Conservation (phyloP, 2,329 filamentous ascomycete species). For the Calonectria naviculata region DNA sequence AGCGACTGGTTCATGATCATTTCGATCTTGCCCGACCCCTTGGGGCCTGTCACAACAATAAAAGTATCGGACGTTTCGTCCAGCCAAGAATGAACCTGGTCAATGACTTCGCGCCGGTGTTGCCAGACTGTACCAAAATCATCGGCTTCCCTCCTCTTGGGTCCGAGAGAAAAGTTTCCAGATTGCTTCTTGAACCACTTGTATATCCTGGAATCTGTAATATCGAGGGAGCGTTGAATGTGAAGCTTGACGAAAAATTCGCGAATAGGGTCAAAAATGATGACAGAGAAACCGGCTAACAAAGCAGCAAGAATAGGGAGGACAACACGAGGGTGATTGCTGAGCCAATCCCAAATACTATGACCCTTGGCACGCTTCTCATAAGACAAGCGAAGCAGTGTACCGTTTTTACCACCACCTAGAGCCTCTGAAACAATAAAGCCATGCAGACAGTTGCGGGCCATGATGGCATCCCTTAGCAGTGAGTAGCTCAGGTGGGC, state of each 20-base stretch:
- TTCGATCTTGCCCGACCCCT: constrained; percentile 91
- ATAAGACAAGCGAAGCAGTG: constrained; percentile 84
- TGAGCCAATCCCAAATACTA: constrained; percentile 88
- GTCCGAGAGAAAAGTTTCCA: constrained; percentile 73
- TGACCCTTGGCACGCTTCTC: constrained; percentile 81
- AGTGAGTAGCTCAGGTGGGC: constrained; percentile 82
- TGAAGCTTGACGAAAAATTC: constrained; percentile 93
- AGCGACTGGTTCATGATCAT: constrained; percentile 88
- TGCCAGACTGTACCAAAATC: constrained; percentile 88
- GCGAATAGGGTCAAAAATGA: constrained; percentile 93
- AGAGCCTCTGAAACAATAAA: constrained; percentile 75
- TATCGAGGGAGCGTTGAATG: constrained; percentile 80
- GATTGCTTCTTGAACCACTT: constrained; percentile 78
- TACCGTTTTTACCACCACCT: constrained; percentile 81
- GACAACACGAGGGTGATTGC: constrained; percentile 87
- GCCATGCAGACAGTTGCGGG: constrained; percentile 92
- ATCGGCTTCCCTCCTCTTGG: constrained; percentile 70
- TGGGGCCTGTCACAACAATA: constrained; percentile 91
- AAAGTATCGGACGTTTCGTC: constrained; percentile 92
- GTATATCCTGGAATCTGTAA: constrained; percentile 79
- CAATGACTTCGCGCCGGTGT: constrained; percentile 83
- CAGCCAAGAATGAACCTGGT: constrained; percentile 85
- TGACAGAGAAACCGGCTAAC: constrained; percentile 83
- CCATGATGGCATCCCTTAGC: constrained; percentile 83
- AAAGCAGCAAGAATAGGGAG: constrained; percentile 86